A percentile compares a stretch with the other conserved stretches of the same genome.
These are phyloP conservation scores for Dioszegia crocea DNA, from an alignment of 768 basidiomycete genomes.

Conservation along the genomic window DNA sequence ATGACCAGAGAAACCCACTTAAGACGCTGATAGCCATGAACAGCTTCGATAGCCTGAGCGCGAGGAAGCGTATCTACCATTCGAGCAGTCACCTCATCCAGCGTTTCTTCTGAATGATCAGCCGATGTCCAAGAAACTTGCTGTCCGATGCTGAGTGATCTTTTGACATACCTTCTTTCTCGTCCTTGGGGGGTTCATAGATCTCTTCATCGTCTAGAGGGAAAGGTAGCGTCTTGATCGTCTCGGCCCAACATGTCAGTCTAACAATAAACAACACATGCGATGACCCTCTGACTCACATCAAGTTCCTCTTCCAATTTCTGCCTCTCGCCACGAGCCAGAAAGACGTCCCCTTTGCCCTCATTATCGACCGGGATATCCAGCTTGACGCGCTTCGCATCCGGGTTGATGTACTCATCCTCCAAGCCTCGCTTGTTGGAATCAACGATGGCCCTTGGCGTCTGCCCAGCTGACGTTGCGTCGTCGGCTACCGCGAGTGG, in stretches of 20 bases:
- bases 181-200: constrained; percentile 45
- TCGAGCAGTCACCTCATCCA: constrained; percentile 40
- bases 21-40: constrained; percentile 44
- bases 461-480: neutral
- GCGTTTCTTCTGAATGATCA: constrained; percentile 33
- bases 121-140: neutral
- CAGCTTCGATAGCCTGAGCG: constrained; percentile 45
- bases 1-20: constrained; percentile 34
- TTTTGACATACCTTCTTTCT: constrained; percentile 26
- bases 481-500: neutral
- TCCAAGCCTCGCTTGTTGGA: neutral
- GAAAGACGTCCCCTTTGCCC: constrained; percentile 45
- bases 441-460: too few relatives aligned
- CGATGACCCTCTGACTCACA: too few relatives aligned
- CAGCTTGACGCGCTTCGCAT: neutral
- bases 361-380: neutral
- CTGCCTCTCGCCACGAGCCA: constrained; percentile 35
- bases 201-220: constrained; percentile 46
- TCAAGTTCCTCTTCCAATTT: constrained; percentile 20
- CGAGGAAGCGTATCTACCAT: constrained; percentile 36
- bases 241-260: constrained; percentile 14
- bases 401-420: neutral
- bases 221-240: constrained; percentile 30
- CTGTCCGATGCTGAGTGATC: neutral
- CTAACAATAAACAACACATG: too few relatives aligned